Percentiles rank a stretch among this genome's conserved stretches.
Conservation (phyloP, 164 flowering plant genomes). For the Magnolia sinica region DNA sequence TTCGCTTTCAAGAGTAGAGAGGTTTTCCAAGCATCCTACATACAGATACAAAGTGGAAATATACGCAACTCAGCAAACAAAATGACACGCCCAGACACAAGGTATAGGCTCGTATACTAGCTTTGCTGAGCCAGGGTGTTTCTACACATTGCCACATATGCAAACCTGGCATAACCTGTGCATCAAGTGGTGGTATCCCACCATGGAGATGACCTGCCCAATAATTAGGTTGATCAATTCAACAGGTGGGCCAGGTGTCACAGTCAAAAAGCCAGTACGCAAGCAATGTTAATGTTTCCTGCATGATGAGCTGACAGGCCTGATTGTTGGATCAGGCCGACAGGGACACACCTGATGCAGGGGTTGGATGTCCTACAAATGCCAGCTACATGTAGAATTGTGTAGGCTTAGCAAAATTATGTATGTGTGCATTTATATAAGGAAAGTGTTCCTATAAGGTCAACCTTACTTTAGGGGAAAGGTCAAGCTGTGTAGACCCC, state of each 20-base stretch:
- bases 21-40: conserved; percentile 78
- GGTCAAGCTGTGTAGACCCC: no score
- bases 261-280: no score
- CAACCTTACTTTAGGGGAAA: no score
- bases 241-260: no score
- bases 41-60: neutral
- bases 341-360: neutral
- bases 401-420: no score
- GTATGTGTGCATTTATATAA: no score
- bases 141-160: neutral
- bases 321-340: neutral
- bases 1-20: conserved; percentile 71
- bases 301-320: neutral
- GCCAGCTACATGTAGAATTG: neutral
- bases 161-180: no score
- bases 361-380: neutral
- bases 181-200: neutral
- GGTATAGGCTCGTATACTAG: neutral
- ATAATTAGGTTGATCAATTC: no score
- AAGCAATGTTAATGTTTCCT: neutral
- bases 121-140: neutral
- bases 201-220: neutral
- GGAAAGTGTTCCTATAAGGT: no score
- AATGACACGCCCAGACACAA: neutral
- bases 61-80: neutral